Evolutionary conservation across 352 stramenopile genomes (phyloP).

Genomic region (Phytopythium litorale): DNA sequence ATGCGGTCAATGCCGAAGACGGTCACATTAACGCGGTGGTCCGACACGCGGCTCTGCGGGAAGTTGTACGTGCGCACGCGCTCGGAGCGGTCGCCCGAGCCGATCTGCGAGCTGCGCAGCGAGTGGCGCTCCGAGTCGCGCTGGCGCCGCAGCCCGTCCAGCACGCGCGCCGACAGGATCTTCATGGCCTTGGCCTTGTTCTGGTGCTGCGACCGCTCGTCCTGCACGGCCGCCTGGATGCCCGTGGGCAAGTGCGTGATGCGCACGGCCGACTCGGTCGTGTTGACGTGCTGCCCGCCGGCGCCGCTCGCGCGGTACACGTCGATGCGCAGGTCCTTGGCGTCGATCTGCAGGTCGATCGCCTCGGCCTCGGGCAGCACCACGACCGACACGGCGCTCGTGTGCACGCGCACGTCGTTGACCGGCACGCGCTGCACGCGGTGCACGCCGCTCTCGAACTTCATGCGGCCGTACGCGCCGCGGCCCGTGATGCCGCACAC

Average conservation of each 20-base stretch:
- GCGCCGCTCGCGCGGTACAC: constrained; percentile 96
- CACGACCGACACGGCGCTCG: constrained; percentile 96
- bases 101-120: constrained; percentile 88
- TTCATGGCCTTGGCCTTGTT: constrained; percentile 99
- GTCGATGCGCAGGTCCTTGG: constrained; percentile 96
- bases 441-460: constrained; percentile 98
- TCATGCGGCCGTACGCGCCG: constrained; percentile 95
- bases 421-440: constrained; percentile 96
- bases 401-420: constrained; percentile 97
- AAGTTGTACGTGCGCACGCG: constrained; percentile 99
- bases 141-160: constrained; percentile 89
- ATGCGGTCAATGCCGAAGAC: constrained; percentile 89
- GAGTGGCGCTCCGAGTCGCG: constrained; percentile 51
- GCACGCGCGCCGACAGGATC: constrained; percentile 94
- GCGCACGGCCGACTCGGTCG: constrained; percentile 96
- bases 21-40: constrained; percentile 93
- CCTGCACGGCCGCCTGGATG: constrained; percentile 85
- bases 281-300: constrained; percentile 99
- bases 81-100: constrained; percentile 94
- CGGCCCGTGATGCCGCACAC: constrained; percentile 64
- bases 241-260: constrained; percentile 97
- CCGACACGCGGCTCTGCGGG: constrained; percentile 93
- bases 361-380: constrained; percentile 92
- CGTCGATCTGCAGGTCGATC: constrained; percentile 86
- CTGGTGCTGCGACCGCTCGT: constrained; percentile 96